Evolutionary conservation across 768 basidiomycete genomes (phyloP).

Genomic region (Suillus lakei): DNA sequence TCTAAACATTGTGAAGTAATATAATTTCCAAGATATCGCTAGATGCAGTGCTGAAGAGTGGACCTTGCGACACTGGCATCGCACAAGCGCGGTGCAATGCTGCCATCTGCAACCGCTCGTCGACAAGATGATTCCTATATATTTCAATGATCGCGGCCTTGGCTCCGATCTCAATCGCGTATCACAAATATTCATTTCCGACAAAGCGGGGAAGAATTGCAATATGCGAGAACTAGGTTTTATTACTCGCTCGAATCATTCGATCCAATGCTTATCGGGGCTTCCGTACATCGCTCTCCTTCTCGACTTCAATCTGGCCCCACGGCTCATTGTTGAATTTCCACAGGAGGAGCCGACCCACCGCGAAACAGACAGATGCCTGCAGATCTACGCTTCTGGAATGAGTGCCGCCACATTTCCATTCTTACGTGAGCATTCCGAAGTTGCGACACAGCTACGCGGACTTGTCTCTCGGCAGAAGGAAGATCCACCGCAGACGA

Average conservation of each 20-base stretch:
- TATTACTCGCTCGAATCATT: neutral
- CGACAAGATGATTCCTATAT: slow-evolving; percentile 20
- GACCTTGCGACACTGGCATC: slow-evolving; percentile 18
- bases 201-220: slow-evolving; percentile 10
- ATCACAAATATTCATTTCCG: slow-evolving; percentile 25
- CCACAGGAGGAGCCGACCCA: neutral
- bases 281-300: slow-evolving; percentile 5
- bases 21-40: neutral
- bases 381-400: slow-evolving; percentile 5
- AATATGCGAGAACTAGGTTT: neutral
- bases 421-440: neutral
- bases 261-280: neutral
- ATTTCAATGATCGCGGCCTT: slow-evolving; percentile 11
- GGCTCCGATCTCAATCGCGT: neutral
- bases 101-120: slow-evolving; percentile 15
- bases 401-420: neutral
- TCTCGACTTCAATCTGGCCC: neutral
- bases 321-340: neutral
- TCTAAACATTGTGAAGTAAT: neutral
- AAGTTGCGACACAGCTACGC: neutral
- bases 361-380: neutral
- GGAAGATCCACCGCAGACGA: neutral
- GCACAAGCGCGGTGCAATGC: slow-evolving; percentile 24
- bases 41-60: neutral
- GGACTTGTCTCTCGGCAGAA: neutral